phyloP scores from a whole-genome alignment of 805 yeast genomes.

The Kuraishia ogatae region DNA sequence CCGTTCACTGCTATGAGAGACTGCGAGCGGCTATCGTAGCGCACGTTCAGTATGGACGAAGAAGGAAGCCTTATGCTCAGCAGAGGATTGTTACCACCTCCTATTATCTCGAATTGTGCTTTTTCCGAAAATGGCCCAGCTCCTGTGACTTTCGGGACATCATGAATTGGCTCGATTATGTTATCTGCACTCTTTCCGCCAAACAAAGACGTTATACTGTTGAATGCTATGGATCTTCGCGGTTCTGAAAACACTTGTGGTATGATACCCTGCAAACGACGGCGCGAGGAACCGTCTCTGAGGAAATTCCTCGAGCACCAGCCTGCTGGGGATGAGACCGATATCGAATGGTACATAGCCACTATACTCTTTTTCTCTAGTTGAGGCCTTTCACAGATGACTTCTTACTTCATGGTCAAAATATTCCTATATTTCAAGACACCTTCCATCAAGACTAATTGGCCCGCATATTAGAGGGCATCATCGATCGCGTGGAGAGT shows the following conservation, averaged over 20 bases:
- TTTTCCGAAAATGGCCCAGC: constrained; percentile 37
- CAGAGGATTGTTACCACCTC: constrained; percentile 24
- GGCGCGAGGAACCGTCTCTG: not conserved
- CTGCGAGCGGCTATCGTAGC: constrained; percentile 27
- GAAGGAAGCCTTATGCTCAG: constrained; percentile 36
- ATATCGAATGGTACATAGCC: not conserved
- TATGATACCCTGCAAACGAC: not conserved
- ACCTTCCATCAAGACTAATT: not conserved
- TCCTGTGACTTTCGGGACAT: constrained; percentile 31
- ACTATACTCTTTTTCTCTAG: not conserved
- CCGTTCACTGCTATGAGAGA: constrained; percentile 38
- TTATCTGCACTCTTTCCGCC: not conserved
- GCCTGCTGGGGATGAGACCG: not conserved
- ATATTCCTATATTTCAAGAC: not conserved
- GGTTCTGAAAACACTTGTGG: not conserved
- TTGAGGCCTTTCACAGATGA: no score
- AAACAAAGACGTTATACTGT: constrained; percentile 1
- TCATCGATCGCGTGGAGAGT: not conserved
- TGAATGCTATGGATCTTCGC: constrained; percentile 2
- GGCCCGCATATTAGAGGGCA: not conserved
- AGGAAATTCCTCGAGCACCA: not conserved
- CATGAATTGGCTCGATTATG: constrained; percentile 11
- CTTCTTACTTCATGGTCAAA: not conserved
- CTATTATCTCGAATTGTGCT: constrained; percentile 32
- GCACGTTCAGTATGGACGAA: constrained; percentile 25